Conservation (phyloP, 495 filamentous ascomycete genomes). For the Lentithecium fluviatile region DNA sequence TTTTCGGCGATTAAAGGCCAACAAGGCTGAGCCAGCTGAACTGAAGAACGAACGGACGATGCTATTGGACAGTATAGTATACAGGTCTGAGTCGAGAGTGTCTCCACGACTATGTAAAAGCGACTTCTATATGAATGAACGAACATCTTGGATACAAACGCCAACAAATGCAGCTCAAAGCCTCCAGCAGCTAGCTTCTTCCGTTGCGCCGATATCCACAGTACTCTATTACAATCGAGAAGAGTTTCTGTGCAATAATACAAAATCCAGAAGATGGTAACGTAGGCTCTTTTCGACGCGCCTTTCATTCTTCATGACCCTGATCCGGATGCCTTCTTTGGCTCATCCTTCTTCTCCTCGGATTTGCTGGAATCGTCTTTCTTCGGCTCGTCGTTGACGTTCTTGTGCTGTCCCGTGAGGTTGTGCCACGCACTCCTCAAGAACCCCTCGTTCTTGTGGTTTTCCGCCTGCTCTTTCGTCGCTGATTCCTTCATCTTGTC, state of each 20-base stretch:
- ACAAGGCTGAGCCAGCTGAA: not conserved
- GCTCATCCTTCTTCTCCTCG: conserved; percentile 39
- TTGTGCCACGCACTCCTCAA: conserved; percentile 87
- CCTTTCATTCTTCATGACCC: conserved; percentile 20
- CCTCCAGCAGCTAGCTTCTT: conserved; percentile 9
- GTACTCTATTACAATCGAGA: conserved; percentile 8
- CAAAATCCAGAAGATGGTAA: conserved; percentile 1
- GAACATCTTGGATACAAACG: conserved; percentile 13
- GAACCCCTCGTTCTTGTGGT: conserved; percentile 76
- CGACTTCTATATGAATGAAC: not conserved
- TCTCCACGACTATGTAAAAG: conserved; percentile 1
- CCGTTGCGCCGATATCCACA: conserved; percentile 19
- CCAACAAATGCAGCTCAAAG: conserved; percentile 27
- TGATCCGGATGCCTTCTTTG: conserved; percentile 62
- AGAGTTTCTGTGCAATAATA: conserved; percentile 7
- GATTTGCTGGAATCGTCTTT: conserved; percentile 16
- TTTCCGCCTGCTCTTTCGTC: conserved; percentile 42
- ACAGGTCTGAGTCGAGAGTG: conserved; percentile 37
- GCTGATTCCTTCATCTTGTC: conserved; percentile 42
- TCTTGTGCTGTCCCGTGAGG: conserved; percentile 70
- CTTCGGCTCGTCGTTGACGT: conserved; percentile 40
- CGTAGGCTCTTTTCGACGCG: not conserved
- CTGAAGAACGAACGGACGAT: not conserved
- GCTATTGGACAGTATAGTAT: conserved; percentile 27
- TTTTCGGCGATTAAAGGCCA: not conserved